Percentiles rank a stretch among this genome's conserved stretches.
These are phyloP conservation scores for Limtongozyma cylindracea DNA, from an alignment of 805 yeast genomes.

Conservation along the genomic window DNA sequence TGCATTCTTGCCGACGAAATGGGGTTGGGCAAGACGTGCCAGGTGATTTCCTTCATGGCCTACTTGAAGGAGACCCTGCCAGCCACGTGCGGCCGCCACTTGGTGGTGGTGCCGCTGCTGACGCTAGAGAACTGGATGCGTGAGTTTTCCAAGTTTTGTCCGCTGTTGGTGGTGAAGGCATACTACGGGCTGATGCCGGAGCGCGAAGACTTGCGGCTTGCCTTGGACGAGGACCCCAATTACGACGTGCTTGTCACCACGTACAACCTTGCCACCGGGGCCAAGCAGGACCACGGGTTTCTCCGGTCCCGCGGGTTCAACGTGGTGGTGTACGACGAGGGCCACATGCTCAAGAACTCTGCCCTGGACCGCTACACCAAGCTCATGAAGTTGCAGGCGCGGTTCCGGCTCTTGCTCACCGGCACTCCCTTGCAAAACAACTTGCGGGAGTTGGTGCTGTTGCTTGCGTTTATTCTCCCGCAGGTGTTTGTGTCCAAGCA, in stretches of 20 bases:
- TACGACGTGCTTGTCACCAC: constrained; percentile 90
- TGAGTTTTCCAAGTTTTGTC: constrained; percentile 79
- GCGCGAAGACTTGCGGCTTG: constrained; percentile 63
- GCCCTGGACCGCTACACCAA: constrained; percentile 68
- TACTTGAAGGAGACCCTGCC: constrained; percentile 22
- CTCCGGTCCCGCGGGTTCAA: constrained; percentile 54
- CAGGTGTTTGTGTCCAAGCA: constrained; percentile 52
- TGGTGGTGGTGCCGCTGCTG: constrained; percentile 89
- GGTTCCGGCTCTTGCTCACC: constrained; percentile 69
- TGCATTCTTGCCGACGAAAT: constrained; percentile 96
- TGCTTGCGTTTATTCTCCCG: constrained; percentile 82
- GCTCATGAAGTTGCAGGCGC: constrained; percentile 61
- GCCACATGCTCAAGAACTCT: constrained; percentile 88
- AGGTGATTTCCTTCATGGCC: constrained; percentile 81
- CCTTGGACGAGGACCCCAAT: constrained; percentile 20
- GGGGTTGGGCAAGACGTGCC: constrained; percentile 96
- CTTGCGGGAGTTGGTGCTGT: constrained; percentile 68
- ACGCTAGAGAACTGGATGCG: constrained; percentile 95
- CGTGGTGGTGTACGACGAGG: constrained; percentile 88
- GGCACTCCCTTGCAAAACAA: constrained; percentile 97
- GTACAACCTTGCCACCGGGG: constrained; percentile 74
- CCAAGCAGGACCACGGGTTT: constrained; percentile 59
- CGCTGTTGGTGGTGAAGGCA: constrained; percentile 60
- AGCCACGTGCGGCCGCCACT: constrained; percentile 32
- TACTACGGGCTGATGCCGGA: constrained; percentile 79